Evolutionary conservation across 805 yeast genomes (phyloP), one percentile per base, ranked within the genome.

Genomic region (Candida hungchunana): DNA sequence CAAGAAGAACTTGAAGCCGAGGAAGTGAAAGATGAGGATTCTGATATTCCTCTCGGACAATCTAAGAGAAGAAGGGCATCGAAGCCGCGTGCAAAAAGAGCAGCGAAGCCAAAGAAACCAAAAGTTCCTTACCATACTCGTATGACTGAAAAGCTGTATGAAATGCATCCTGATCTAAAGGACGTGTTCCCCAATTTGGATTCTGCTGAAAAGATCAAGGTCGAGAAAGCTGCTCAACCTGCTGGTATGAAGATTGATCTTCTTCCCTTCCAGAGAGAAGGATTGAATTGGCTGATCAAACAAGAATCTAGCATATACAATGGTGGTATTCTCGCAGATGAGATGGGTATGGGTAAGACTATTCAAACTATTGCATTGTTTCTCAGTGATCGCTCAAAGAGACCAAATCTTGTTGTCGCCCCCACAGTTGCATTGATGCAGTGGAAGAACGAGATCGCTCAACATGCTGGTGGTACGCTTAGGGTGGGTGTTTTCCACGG

Each of bases 311-410:
- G 84, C 17, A 71, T 68, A 28, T 90, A 82, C 59, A 69, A 73
- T 12, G 98, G 98, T 18, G 98, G 97, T 12, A 81, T 93, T 8
- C 65, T 93, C 31, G 97, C 98, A 5, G 99, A 93, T 65, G 99
- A 93, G 61, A 93, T 93, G 99, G 99, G 99, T 24, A 90, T 93
- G 97, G 99, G 99, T 44, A 93, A 93, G 53, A 93, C 99, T 1
- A 89, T 93, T 32, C 98, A 93, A 62, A 90, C 96, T 25, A 90
- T 93, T 43, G 93, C 94, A 0, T 62, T 93, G 29, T 75, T 93
- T 53, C 76, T 89, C 77, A 59, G 69, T 31, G 94, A 87, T 57
- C 55, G 69, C 32, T 51, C 64, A 0, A 79, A 77, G 46, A 64
- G 75, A 9, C 97, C 97, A 8, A 85, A 80, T 46, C 63, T 93